Evolutionary conservation across 495 filamentous ascomycete genomes (phyloP).

Genomic region (Hypoxylon rickii): DNA sequence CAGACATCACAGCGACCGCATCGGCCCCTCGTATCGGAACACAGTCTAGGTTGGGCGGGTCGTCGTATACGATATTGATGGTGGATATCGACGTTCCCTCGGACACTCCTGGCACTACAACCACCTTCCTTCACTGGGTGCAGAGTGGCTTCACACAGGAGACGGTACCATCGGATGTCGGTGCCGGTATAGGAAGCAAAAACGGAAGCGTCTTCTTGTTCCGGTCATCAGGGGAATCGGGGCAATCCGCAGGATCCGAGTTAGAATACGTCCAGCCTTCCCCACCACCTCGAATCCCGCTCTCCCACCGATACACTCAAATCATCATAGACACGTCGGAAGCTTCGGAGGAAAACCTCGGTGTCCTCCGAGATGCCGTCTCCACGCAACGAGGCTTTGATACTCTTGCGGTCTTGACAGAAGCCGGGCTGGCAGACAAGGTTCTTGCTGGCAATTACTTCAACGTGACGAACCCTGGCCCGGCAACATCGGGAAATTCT

Average conservation of each 20-base stretch:
- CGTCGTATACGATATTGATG: conserved; percentile 44
- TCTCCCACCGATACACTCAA: conserved; percentile 49
- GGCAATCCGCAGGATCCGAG: conserved; percentile 33
- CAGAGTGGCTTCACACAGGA: conserved; percentile 47
- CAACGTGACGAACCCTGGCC: conserved; percentile 51
- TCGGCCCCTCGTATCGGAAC: conserved; percentile 38
- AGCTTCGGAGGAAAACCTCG: conserved; percentile 25
- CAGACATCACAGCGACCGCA: conserved; percentile 23
- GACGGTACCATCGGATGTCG: conserved; percentile 33
- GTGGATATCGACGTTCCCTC: conserved; percentile 52
- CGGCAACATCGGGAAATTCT: conserved; percentile 16
- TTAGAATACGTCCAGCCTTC: conserved; percentile 42
- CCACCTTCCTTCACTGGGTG: conserved; percentile 50
- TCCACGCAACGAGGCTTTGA: conserved; percentile 39
- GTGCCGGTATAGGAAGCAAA: conserved; percentile 35
- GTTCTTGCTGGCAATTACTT: conserved; percentile 51
- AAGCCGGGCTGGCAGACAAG: conserved; percentile 38
- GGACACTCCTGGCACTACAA: conserved; percentile 40
- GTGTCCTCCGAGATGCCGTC: conserved; percentile 39
- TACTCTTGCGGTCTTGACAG: conserved; percentile 31
- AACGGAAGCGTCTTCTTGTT: conserved; percentile 39
- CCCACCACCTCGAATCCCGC: conserved; percentile 46
- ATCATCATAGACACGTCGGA: conserved; percentile 47
- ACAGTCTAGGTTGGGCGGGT: conserved; percentile 38
- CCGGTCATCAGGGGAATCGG: conserved; percentile 32